phyloP scores from a whole-genome alignment of 768 basidiomycete genomes.

The Naganishia kalamii region DNA sequence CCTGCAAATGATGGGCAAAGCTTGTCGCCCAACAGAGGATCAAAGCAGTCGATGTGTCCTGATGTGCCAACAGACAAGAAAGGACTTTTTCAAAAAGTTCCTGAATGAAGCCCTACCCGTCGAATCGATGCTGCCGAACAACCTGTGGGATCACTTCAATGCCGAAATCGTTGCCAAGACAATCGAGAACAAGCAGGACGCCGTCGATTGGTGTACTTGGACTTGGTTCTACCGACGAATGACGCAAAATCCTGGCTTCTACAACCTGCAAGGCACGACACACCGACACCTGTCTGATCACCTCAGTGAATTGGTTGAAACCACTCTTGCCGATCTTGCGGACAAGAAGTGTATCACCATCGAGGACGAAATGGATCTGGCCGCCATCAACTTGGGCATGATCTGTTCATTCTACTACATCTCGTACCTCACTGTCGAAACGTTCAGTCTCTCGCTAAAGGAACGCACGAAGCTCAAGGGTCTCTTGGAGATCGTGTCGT shows the following conservation, averaged over 20 bases:
- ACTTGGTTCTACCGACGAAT: conserved; percentile 93
- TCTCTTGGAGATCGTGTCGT: conserved; percentile 89
- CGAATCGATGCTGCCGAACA: conserved; percentile 85
- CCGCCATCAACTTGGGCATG: conserved; percentile 90
- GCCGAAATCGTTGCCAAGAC: conserved; percentile 97
- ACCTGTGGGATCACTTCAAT: conserved; percentile 94
- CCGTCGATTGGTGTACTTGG: conserved; percentile 91
- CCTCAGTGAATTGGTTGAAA: conserved; percentile 91
- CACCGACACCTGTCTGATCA: conserved; percentile 94
- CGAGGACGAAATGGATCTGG: conserved; percentile 78
- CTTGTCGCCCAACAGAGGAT: conserved; percentile 83
- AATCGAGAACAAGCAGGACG: conserved; percentile 97
- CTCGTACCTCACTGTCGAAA: conserved; percentile 89
- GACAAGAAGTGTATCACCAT: conserved; percentile 92
- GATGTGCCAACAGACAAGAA: conserved; percentile 95
- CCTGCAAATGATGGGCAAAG: conserved; percentile 98
- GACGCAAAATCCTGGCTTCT: conserved; percentile 76
- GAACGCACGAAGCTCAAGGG: conserved; percentile 96
- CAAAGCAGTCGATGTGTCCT: conserved; percentile 85
- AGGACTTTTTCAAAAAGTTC: conserved; percentile 99
- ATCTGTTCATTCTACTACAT: conserved; percentile 61
- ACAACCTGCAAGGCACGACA: conserved; percentile 68
- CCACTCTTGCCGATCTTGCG: conserved; percentile 79
- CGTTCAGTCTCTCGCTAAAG: conserved; percentile 88
- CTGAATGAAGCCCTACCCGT: conserved; percentile 93